A percentile compares a stretch with the other conserved stretches of the same genome.
These are phyloP conservation scores for rapeseed (Brassica napus) DNA, from an alignment of 345 rosid genomes.

Conservation along the genomic window Da-Ae NC_063447.1:21636001-21636500, in stretches of 20 bases:
- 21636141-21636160: neutral
- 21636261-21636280: neutral
- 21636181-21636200: conserved; percentile 21
- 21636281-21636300: neutral
- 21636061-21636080: neutral
- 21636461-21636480: conserved; percentile 1
- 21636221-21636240: conserved; percentile 43
- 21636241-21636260: conserved; percentile 41
- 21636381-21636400: conserved; percentile 97
- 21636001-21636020: conserved; percentile 32
- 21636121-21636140: neutral
- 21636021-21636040: neutral
- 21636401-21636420: conserved; percentile 82
- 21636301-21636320: conserved; percentile 14
- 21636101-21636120: neutral
- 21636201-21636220: conserved; percentile 33
- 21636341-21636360: conserved; percentile 93
- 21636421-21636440: neutral
- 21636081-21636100: neutral
- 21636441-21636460: conserved; percentile 1
- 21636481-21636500: neutral
- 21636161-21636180: neutral
- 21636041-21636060: conserved; percentile 37
- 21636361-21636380: conserved; percentile 86
- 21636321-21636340: conserved; percentile 55